phyloP scores from a whole-genome alignment of 805 yeast genomes.

The Zygotorulaspora chibaensis region DNA sequence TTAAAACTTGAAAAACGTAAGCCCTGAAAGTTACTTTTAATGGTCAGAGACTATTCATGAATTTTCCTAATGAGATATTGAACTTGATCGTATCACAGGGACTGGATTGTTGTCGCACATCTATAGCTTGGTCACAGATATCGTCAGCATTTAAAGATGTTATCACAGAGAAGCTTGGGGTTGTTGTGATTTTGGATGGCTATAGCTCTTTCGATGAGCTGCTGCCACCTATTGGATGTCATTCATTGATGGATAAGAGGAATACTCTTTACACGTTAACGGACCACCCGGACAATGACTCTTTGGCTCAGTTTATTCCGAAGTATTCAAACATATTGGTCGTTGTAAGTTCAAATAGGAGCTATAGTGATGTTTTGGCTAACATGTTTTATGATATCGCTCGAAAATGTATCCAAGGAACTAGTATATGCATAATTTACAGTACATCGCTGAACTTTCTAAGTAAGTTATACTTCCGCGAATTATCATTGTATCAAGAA shows the following conservation, averaged over 20 bases:
- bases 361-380: conserved; percentile 24
- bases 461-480: conserved; percentile 29
- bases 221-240: conserved; percentile 13
- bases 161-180: conserved; percentile 20
- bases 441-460: conserved; percentile 22
- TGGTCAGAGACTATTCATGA: neutral
- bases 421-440: conserved; percentile 24
- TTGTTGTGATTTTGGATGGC: conserved; percentile 23
- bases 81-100: conserved; percentile 22
- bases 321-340: conserved; percentile 17
- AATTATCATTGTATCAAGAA: conserved; percentile 10
- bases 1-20: neutral
- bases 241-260: conserved; percentile 11
- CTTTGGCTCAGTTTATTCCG: conserved; percentile 11
- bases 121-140: conserved; percentile 25
- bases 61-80: conserved; percentile 27
- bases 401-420: conserved; percentile 3
- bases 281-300: conserved; percentile 10
- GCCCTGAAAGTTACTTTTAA: neutral
- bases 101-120: conserved; percentile 23
- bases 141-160: conserved; percentile 13
- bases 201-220: neutral
- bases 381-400: conserved; percentile 14
- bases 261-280: conserved; percentile 16
- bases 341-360: conserved; percentile 21